Evolutionary conservation across 1,284 basidiomycete species (phyloP).

Genomic region (Sanghuangporus weigelae): DNA sequence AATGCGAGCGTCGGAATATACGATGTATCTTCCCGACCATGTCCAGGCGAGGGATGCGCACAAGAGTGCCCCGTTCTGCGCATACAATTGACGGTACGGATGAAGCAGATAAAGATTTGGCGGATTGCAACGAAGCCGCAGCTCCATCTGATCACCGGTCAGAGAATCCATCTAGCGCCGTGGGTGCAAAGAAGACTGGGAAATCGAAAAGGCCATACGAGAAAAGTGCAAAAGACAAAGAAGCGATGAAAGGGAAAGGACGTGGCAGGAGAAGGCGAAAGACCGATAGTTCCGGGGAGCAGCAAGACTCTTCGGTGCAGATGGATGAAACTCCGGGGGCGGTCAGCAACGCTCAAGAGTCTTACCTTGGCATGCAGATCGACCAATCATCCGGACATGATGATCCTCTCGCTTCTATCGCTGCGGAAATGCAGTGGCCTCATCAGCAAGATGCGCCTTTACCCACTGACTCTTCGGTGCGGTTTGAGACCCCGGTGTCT

Average conservation of each 20-base stretch:
- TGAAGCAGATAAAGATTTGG: constrained; percentile 9
- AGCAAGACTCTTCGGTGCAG: not conserved
- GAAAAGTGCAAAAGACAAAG: not conserved
- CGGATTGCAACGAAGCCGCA: not conserved
- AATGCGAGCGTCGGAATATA: constrained; percentile 15
- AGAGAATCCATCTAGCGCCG: not conserved
- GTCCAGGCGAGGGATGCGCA: constrained; percentile 17
- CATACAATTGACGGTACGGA: constrained; percentile 11
- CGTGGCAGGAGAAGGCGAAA: not conserved
- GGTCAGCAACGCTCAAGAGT: not conserved
- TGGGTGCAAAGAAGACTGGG: not conserved
- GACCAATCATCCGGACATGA: not conserved
- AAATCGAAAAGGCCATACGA: not conserved
- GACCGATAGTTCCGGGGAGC: not conserved
- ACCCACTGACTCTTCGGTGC: not conserved
- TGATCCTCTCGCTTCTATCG: constrained; percentile 12
- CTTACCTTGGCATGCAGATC: not conserved
- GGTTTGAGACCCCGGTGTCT: not conserved
- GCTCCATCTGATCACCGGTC: not conserved
- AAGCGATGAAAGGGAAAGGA: not conserved
- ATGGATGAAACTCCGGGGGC: not conserved
- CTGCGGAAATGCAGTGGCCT: constrained; percentile 4
- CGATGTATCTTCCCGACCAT: constrained; percentile 13
- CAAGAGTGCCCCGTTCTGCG: not conserved
- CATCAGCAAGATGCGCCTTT: not conserved